Base-by-base conservation (phyloP, 2,329 filamentous ascomycete species). In the Lachnellula suecica region DNA sequence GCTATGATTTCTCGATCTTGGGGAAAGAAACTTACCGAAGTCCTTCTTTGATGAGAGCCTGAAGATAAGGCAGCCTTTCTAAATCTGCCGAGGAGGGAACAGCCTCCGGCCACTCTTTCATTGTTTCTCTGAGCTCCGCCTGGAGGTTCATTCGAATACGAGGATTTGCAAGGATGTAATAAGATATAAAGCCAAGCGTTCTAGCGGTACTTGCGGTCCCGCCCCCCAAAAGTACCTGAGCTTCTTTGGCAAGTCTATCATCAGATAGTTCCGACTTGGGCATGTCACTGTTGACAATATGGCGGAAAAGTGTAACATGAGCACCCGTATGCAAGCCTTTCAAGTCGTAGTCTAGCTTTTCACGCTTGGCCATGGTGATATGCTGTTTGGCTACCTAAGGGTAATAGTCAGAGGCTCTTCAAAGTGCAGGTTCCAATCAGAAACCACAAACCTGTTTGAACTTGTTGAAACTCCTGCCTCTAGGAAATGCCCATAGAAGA, bases 171-270 rank as follows among this genome's bases (percentile, higher is more conserved):
- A 70, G 65, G 1, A 74, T 53, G 63, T 70, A 50, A 58, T 65
- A 74, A 3, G 64, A 57, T 11, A 66, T 56, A 17, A 69, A 48
- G 4, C 61, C 51, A 13, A 75, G 57, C 1, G 65, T 59, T 48
- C 61, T 61, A n/a, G 59, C 64, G 1, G 63, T 67, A 0, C 69
- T 74, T 24, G 70, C 67, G 23, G 66, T 68, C 2, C 68, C 71
- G 4, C 70, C 71, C 1, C 31, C 51, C 10, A 59, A 59, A 6
- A 69, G 61, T 1, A 71, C 25, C 2, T 61, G 57, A 13, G 61
- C 64, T n/a, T 74, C 71, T 4, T 65, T 58, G 2, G 54, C 53
- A 3, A 73, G 58, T 0, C 71, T 62, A 1, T 49, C 34, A 1
- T 61, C 27, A 0, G 62, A 57, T 53, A 70, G 70, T 45, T 77